Percentiles rank a stretch among this genome's conserved stretches.
phyloP scores from a whole-genome alignment of 108 stramenopile species.

The Epipyxis sp. region DNA sequence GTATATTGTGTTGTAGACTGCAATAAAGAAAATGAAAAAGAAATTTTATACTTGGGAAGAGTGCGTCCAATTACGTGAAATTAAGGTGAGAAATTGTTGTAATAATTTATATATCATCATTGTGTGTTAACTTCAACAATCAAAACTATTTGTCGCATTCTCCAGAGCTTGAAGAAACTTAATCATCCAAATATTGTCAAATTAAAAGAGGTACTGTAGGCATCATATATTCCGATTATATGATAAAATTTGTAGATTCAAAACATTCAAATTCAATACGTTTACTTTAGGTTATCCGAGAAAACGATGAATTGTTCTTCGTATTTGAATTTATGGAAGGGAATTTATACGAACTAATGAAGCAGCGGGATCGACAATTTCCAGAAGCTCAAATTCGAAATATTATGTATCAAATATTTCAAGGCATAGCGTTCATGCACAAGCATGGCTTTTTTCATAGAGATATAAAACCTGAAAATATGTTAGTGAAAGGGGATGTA shows the following conservation, averaged over 20 bases:
- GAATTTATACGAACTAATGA: constrained; percentile 80
- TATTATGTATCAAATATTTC: constrained; percentile 77
- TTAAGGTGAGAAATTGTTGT: constrained; percentile 59
- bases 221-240: not conserved
- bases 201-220: constrained; percentile 61
- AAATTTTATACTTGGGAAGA: constrained; percentile 76
- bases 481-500: constrained; percentile 67
- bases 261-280: no score
- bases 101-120: no score
- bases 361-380: constrained; percentile 44
- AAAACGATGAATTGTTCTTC: constrained; percentile 80
- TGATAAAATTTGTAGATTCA: not conserved
- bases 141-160: no score
- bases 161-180: constrained; percentile 66
- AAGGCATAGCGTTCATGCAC: constrained; percentile 82
- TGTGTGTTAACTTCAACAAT: no score
- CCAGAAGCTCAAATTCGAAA: constrained; percentile 64
- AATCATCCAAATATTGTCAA: constrained; percentile 75
- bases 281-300: constrained; percentile 69
- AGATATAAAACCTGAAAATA: constrained; percentile 91
- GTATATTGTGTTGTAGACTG: constrained; percentile 23
- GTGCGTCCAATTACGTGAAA: constrained; percentile 76
- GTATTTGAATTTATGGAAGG: constrained; percentile 97
- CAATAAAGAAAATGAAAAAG: constrained; percentile 68
- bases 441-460: constrained; percentile 80